A percentile compares a stretch with the other conserved stretches of the same genome.
These are phyloP conservation scores for Stemphylium lycopersici DNA, from an alignment of 2,329 filamentous ascomycete species.

Conservation along the genomic window DNA sequence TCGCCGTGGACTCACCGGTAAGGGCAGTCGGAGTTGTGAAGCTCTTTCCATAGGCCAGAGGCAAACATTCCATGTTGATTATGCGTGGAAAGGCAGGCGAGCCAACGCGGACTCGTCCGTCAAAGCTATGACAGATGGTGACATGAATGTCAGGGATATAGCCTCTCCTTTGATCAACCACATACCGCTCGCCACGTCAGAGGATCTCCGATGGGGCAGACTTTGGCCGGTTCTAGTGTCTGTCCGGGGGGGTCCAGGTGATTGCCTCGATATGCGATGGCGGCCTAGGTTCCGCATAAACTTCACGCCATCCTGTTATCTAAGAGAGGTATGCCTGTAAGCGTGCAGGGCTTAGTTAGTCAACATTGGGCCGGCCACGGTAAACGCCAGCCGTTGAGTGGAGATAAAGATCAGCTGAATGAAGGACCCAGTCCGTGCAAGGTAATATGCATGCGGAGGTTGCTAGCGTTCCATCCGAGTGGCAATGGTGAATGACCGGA, in stretches of 20 bases:
- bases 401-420: constrained; percentile 50
- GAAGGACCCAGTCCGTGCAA: constrained; percentile 40
- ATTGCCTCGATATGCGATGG: constrained; percentile 53
- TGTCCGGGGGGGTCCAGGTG: constrained; percentile 47
- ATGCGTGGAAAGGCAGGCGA: constrained; percentile 33
- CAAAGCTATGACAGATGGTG: constrained; percentile 48
- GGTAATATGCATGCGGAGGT: constrained; percentile 48
- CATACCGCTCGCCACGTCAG: constrained; percentile 58
- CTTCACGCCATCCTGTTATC: constrained; percentile 52
- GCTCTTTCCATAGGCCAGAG: constrained; percentile 35
- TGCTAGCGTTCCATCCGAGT: constrained; percentile 44
- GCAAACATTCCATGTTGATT: constrained; percentile 40
- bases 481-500: constrained; percentile 47
- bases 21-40: constrained; percentile 43
- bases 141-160: constrained; percentile 48
- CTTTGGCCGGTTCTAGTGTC: constrained; percentile 56
- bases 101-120: constrained; percentile 39
- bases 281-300: constrained; percentile 53
- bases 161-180: constrained; percentile 50
- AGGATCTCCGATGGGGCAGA: constrained; percentile 57
- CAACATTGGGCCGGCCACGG: constrained; percentile 50
- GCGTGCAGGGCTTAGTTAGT: constrained; percentile 49
- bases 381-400: constrained; percentile 47
- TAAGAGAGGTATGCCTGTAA: constrained; percentile 50
- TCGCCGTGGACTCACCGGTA: constrained; percentile 45